Conservation (phyloP, 78 protist genomes). For the Bigelowiella natans region DNA sequence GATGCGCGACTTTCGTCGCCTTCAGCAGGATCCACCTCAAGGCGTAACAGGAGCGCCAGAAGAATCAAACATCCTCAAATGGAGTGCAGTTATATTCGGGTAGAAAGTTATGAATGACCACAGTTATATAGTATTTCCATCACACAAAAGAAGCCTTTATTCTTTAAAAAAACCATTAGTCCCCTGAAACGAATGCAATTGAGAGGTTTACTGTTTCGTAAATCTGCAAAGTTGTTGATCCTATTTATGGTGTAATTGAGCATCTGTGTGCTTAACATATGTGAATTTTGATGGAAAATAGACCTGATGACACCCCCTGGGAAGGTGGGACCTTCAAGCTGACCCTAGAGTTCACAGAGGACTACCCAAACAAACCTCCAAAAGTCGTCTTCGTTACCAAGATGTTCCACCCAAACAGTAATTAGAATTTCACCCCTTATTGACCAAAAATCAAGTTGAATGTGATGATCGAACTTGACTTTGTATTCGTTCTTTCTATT, state of each 20-base stretch:
- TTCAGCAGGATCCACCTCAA: conserved; percentile 74
- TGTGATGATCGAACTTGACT: background rate
- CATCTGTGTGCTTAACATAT: too few species aligned
- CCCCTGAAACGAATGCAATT: too few species aligned
- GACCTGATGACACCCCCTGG: conserved; percentile 88
- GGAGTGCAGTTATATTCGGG: conserved; percentile 99
- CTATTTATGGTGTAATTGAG: too few species aligned
- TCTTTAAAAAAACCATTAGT: too few species aligned
- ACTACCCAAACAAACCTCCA: conserved; percentile 98
- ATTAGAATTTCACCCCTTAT: background rate
- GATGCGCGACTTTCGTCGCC: conserved; percentile 83
- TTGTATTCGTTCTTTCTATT: background rate
- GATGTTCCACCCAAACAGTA: conserved; percentile 94
- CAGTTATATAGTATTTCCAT: too few species aligned
- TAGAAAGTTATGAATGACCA: too few species aligned
- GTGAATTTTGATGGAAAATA: background rate
- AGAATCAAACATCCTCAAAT: conserved; percentile 79
- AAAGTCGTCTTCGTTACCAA: conserved; percentile 81
- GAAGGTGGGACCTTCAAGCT: conserved; percentile 97
- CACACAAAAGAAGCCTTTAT: too few species aligned
- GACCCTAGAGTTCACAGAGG: conserved; percentile 82
- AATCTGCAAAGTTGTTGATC: too few species aligned
- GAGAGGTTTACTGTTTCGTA: too few species aligned
- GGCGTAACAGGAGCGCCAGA: conserved; percentile 58
- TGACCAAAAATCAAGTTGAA: background rate